A percentile compares a stretch with the other conserved stretches of the same genome.
Evolutionary conservation across 352 stramenopile species (phyloP).

Genomic region (Phytophthora ramorum): DNA sequence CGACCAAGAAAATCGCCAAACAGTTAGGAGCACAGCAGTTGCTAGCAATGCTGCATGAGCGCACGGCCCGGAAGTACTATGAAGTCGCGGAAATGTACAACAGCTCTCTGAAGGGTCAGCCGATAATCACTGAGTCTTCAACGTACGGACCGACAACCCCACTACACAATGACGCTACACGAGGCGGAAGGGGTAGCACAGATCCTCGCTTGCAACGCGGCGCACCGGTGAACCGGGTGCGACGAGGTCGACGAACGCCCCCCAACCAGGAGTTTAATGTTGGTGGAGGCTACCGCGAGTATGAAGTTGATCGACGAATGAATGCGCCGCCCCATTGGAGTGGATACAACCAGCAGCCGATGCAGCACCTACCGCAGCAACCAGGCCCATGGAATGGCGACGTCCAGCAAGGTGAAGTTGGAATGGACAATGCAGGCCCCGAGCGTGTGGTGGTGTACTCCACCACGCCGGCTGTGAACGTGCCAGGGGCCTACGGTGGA

Average conservation of each 20-base stretch:
- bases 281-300: constrained; percentile 33
- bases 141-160: constrained; percentile 24
- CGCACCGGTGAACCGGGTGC: constrained; percentile 21
- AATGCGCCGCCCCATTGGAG: constrained; percentile 27
- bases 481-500: constrained; percentile 14
- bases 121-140: constrained; percentile 29
- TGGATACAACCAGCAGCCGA: constrained; percentile 36
- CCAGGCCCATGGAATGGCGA: constrained; percentile 18
- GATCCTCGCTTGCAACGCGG: constrained; percentile 37
- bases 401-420: constrained; percentile 21
- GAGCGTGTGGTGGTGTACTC: constrained; percentile 52
- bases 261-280: constrained; percentile 35
- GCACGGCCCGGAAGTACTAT: constrained; percentile 52
- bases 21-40: constrained; percentile 79
- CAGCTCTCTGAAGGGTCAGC: constrained; percentile 47
- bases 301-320: constrained; percentile 33
- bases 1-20: constrained; percentile 86
- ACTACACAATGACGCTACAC: constrained; percentile 11
- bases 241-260: constrained; percentile 26
- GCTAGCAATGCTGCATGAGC: constrained; percentile 70
- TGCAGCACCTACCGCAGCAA: constrained; percentile 32
- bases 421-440: constrained; percentile 25
- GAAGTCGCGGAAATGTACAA: constrained; percentile 82
- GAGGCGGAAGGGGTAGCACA: constrained; percentile 18
- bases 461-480: constrained; percentile 16